Evolutionary conservation across 1,284 basidiomycete genomes (phyloP).

Genomic region (Cutaneotrichosporon cyanovorans): DNA sequence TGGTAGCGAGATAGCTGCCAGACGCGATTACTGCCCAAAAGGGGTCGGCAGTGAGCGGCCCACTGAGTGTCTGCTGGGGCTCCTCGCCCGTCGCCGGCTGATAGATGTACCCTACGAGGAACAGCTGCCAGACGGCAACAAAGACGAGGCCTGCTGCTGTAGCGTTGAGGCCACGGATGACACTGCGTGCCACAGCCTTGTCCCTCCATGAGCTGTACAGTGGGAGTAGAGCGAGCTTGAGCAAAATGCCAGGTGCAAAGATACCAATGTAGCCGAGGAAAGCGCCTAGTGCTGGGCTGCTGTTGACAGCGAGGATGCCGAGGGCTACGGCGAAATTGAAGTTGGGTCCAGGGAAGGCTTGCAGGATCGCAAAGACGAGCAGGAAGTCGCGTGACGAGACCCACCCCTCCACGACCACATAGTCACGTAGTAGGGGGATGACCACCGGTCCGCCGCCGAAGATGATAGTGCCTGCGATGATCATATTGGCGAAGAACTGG

Average conservation of each 20-base stretch:
- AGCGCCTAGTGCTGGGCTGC: constrained; percentile 46
- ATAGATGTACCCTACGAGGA: constrained; percentile 39
- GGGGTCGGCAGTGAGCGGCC: constrained; percentile 45
- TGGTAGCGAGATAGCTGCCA: constrained; percentile 32
- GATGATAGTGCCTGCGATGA: constrained; percentile 52
- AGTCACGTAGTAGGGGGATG: constrained; percentile 54
- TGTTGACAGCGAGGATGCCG: constrained; percentile 48
- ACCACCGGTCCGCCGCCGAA: constrained; percentile 59
- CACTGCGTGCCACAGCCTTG: constrained; percentile 43
- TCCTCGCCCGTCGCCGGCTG: constrained; percentile 32
- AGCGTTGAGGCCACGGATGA: constrained; percentile 54
- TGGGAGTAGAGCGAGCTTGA: constrained; percentile 52
- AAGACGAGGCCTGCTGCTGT: constrained; percentile 54
- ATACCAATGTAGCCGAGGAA: constrained; percentile 52
- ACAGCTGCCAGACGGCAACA: constrained; percentile 54
- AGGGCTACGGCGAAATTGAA: constrained; percentile 57
- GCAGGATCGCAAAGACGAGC: constrained; percentile 54
- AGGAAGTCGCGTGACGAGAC: constrained; percentile 51
- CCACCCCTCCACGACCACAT: constrained; percentile 51
- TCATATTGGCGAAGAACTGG: constrained; percentile 48
- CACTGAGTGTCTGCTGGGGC: constrained; percentile 21
- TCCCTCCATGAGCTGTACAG: constrained; percentile 50
- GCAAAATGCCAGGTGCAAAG: constrained; percentile 51
- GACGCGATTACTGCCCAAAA: constrained; percentile 49
- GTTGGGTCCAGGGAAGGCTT: constrained; percentile 54